Base-by-base conservation (phyloP, 805 yeast species). In the Saturnispora gosingensis region DNA sequence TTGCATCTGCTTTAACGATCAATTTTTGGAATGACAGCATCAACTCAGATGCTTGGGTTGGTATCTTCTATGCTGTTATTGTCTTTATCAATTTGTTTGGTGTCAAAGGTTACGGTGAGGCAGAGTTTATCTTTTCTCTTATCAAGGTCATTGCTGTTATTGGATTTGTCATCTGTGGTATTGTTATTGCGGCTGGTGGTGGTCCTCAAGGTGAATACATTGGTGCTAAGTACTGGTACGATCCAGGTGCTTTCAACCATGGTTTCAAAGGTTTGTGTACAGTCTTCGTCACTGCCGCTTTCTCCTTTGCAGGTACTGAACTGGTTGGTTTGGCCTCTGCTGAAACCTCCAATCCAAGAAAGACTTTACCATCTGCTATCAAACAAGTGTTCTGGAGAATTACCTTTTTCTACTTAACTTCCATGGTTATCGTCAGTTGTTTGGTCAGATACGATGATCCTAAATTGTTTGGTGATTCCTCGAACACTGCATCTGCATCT, bases 241-340 rank as follows among this genome's bases (percentile, higher is more conserved):
- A 71, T 44, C 85, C 85, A 22, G 85, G 85, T 57, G 67, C 76
- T 27, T 74, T 75, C 46, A 70, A 72, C 43, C 54, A 61, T 36
- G 70, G 71, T 11, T 79, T 80, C 64, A 81, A 81, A 60, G 83
- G 82, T 63, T 72, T 80, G 52, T 80, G 84, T 67, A 72, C 75
- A n/a, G 79, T 78, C 20, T 74, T 81, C 54, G 78, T 78, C 30
- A 77, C 82, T 30, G 81, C 82, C 45, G 75, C 77, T 58, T 72
- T 81, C 67, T 76, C 84, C 1, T 80, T 78, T 57, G 81, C 82
- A 54, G 84, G 86, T 60, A 77, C 81, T 30, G 86, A 81, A 64
- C 67, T 81, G 56, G 74, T 74, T 59, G 84, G 82, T 52, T 70
- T 81, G 51, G 79, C 83, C 28, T 78, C 82, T 36, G 82, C 82